These are phyloP conservation scores for Avena sativa DNA, from an alignment of 176 grass and related monocot genomes.

Conservation along the genomic window DNA sequence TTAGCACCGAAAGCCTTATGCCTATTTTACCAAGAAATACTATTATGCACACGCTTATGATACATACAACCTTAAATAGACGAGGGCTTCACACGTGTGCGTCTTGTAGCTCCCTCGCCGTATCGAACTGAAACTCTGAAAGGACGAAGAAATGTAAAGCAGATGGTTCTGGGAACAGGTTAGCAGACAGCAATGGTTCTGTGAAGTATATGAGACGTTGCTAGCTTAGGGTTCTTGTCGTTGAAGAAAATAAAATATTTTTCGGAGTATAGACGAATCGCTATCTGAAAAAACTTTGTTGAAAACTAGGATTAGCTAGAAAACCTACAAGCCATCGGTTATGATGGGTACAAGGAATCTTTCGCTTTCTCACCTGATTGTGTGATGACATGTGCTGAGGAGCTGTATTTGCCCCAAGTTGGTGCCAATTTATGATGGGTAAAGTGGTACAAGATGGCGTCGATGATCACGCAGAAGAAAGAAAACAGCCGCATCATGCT, in stretches of 20 bases:
- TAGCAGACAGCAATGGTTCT: conserved; percentile 41
- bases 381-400: conserved; percentile 42
- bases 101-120: background rate
- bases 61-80: conserved; percentile 26
- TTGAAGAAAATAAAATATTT: background rate
- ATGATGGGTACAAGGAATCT: conserved; percentile 39
- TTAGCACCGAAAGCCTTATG: background rate
- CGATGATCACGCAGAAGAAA: background rate
- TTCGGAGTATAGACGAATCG: background rate
- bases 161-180: conserved; percentile 25
- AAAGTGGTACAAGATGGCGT: conserved; percentile 21
- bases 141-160: conserved; percentile 19
- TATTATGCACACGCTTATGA: background rate
- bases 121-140: conserved; percentile 12
- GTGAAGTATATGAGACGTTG: conserved; percentile 22
- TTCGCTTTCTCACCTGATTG: conserved; percentile 33
- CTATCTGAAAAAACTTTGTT: conserved; percentile 35
- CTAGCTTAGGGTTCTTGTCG: conserved; percentile 5
- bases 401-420: conserved; percentile 32
- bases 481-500: background rate
- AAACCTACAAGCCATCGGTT: conserved; percentile 40
- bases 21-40: background rate
- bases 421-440: conserved; percentile 32
- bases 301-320: conserved; percentile 21
- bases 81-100: background rate